Percentiles rank a stretch among this genome's conserved stretches.
Evolutionary conservation across 495 filamentous ascomycete species (phyloP).

Genomic region (Bacidia gigantensis): DNA sequence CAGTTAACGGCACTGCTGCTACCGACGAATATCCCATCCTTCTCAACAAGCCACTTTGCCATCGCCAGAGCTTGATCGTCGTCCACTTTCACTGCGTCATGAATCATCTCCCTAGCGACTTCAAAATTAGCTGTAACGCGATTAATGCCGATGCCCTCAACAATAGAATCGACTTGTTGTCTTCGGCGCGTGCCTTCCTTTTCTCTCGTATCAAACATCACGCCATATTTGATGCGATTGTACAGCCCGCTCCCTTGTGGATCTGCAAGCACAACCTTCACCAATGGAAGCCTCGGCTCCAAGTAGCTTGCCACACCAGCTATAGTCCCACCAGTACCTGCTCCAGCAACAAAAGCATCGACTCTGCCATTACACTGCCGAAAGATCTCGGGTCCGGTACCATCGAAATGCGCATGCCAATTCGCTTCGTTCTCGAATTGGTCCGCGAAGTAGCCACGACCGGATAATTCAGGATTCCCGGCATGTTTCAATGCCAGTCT

Average conservation of each 20-base stretch:
- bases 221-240: slow-evolving; percentile 79
- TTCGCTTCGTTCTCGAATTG: slow-evolving; percentile 91
- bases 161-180: slow-evolving; percentile 86
- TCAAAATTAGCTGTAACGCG: slow-evolving; percentile 85
- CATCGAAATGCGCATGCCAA: slow-evolving; percentile 65
- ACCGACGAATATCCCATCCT: slow-evolving; percentile 88
- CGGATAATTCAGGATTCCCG: slow-evolving; percentile 29
- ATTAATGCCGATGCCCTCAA: slow-evolving; percentile 94
- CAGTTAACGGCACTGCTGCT: slow-evolving; percentile 95
- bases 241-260: slow-evolving; percentile 88
- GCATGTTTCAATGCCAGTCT: slow-evolving; percentile 60
- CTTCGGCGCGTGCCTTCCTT: slow-evolving; percentile 77
- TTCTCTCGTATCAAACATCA: slow-evolving; percentile 88
- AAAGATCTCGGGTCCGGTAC: slow-evolving; percentile 83
- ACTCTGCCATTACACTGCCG: slow-evolving; percentile 59
- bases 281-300: slow-evolving; percentile 44
- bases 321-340: slow-evolving; percentile 89
- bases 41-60: slow-evolving; percentile 90
- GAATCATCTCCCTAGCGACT: slow-evolving; percentile 65
- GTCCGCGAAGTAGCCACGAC: slow-evolving; percentile 79
- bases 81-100: slow-evolving; percentile 82
- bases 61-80: slow-evolving; percentile 85
- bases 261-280: slow-evolving; percentile 77
- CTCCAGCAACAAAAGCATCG: slow-evolving; percentile 90
- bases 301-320: slow-evolving; percentile 72